A percentile compares a stretch with the other conserved stretches of the same genome.
Conservation (phyloP, 305 asterid genomes). For the Fraxinus velutina region DNA sequence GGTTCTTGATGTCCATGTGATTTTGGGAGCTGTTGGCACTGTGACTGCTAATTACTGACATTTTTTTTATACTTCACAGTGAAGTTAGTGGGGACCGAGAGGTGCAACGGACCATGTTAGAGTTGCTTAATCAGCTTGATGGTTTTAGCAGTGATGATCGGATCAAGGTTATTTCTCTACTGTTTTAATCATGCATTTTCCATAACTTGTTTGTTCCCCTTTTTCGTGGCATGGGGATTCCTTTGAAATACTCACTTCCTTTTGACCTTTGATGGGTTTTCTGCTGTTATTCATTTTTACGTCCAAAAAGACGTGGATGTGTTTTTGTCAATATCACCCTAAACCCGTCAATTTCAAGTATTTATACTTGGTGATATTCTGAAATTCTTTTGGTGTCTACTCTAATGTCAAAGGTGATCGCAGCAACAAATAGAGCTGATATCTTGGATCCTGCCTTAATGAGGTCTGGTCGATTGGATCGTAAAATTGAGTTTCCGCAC, state of each 20-base stretch:
- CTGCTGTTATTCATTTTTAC: background rate
- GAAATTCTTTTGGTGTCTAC: background rate
- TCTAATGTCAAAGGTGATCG: slow-evolving; percentile 24
- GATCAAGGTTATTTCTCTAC: slow-evolving; percentile 47
- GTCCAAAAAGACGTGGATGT: background rate
- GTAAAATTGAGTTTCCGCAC: slow-evolving; percentile 50
- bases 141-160: slow-evolving; percentile 85
- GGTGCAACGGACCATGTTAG: slow-evolving; percentile 87
- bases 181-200: background rate
- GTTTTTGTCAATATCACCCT: background rate
- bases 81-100: slow-evolving; percentile 90
- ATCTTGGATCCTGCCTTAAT: slow-evolving; percentile 38
- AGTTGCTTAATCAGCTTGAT: slow-evolving; percentile 84
- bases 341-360: background rate
- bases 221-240: background rate
- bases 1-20: background rate
- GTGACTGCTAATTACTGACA: background rate
- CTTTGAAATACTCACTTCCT: background rate
- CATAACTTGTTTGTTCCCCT: background rate
- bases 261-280: background rate
- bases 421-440: slow-evolving; percentile 39
- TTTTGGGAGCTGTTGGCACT: background rate
- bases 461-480: slow-evolving; percentile 35
- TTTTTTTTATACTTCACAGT: slow-evolving; percentile 39
- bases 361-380: background rate